These are phyloP conservation scores for Tetracladium marchalianum DNA, from an alignment of 495 filamentous ascomycete species.

Conservation along the genomic window DNA sequence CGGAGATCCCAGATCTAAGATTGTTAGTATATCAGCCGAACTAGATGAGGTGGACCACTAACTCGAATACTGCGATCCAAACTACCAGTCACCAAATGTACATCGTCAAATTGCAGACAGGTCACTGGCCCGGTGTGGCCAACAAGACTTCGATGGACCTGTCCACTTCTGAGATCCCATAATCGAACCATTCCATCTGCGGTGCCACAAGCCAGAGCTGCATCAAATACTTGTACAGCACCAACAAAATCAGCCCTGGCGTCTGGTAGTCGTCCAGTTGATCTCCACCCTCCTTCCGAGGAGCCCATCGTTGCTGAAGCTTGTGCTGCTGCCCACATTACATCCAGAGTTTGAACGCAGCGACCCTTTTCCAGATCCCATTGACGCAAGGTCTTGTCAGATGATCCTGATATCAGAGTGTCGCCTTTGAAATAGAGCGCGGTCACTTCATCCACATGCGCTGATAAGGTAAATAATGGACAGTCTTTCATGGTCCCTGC, in stretches of 20 bases:
- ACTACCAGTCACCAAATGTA: constrained; percentile 91
- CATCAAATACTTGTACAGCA: constrained; percentile 91
- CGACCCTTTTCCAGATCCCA: constrained; percentile 95
- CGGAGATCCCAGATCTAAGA: constrained; percentile 95
- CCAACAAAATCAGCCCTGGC: constrained; percentile 86
- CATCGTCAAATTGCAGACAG: constrained; percentile 91
- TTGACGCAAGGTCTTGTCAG: constrained; percentile 93
- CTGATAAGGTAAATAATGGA: constrained; percentile 72
- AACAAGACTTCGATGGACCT: constrained; percentile 91
- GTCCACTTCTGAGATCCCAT: constrained; percentile 94
- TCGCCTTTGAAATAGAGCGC: constrained; percentile 83
- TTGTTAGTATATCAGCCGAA: constrained; percentile 12
- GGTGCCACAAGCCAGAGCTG: constrained; percentile 93
- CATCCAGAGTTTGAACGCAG: constrained; percentile 94
- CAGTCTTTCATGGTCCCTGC: constrained; percentile 77
- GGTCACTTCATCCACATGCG: constrained; percentile 91
- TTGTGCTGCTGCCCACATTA: constrained; percentile 97
- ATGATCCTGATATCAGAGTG: constrained; percentile 87
- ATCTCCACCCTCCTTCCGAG: constrained; percentile 44
- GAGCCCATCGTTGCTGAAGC: constrained; percentile 56
- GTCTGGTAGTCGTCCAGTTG: constrained; percentile 48
- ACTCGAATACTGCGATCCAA: constrained; percentile 89
- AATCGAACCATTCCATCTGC: constrained; percentile 96
- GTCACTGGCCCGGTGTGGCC: constrained; percentile 96
- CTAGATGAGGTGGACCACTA: constrained; percentile 28